Evolutionary conservation across 805 yeast genomes (phyloP).

Genomic region (Suhomyces kilbournensis): DNA sequence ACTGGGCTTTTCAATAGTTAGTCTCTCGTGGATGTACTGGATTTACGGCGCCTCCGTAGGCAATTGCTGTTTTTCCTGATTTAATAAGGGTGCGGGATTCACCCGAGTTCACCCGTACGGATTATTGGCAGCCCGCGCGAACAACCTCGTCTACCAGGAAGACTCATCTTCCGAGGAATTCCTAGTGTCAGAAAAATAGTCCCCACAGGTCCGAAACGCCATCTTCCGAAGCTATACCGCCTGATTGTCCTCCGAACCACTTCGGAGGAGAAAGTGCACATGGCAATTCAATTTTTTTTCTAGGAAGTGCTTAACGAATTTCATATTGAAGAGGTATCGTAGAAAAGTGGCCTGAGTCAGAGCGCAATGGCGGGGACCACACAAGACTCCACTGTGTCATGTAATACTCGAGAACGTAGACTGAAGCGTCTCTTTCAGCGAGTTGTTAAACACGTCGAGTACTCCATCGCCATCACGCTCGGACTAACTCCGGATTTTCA

Average conservation of each 20-base stretch:
- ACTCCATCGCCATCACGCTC: not conserved
- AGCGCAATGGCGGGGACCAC: not conserved
- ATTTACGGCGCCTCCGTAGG: not conserved
- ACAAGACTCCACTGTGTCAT: not conserved
- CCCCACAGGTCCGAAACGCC: not conserved
- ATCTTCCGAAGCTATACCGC: not conserved
- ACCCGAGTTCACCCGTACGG: not conserved
- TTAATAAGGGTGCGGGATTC: not conserved
- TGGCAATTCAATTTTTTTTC: not conserved
- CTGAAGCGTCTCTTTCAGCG: not conserved
- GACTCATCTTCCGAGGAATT: constrained; percentile 16
- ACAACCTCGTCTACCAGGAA: constrained; percentile 8
- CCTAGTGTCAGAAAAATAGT: constrained; percentile 10
- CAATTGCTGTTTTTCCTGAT: not conserved
- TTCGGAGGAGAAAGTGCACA: constrained; percentile 1
- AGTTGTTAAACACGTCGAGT: not conserved
- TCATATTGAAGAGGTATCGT: not conserved
- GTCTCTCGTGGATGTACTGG: not conserved
- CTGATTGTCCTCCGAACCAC: not conserved
- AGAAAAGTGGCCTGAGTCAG: not conserved
- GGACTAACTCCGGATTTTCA: constrained; percentile 2
- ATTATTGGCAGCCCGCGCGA: not conserved
- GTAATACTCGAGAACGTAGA: not conserved
- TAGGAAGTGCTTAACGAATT: not conserved
- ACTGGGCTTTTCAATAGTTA: not conserved